Percentiles rank a stretch among this genome's conserved stretches.
phyloP scores from a whole-genome alignment of 768 basidiomycete genomes.

The Ephemerocybe angulata region DNA sequence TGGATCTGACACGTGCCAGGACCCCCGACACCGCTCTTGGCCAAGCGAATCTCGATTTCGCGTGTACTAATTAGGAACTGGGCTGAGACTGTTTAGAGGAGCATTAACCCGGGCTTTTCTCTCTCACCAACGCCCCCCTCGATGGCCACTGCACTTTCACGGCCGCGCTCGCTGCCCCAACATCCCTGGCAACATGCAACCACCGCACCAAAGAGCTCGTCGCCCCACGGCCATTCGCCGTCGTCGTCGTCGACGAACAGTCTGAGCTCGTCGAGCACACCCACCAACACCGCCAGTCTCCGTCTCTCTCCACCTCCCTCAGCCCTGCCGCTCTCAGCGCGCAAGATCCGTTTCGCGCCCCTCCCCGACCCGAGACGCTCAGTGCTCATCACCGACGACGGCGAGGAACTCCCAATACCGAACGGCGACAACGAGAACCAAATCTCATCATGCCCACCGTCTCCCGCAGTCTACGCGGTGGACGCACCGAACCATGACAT shows the following conservation, averaged over 20 bases:
- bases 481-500: conserved; percentile 9
- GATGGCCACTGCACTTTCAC: conserved; percentile 12
- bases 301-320: conserved; percentile 4
- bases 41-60: conserved; percentile 3
- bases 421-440: conserved; percentile 18
- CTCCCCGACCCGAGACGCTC: conserved; percentile 72
- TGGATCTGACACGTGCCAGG: conserved; percentile 3
- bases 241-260: conserved; percentile 12
- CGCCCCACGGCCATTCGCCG: conserved; percentile 10
- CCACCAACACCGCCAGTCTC: conserved; percentile 1
- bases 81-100: background rate
- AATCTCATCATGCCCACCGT: conserved; percentile 20
- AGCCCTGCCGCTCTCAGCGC: conserved; percentile 16
- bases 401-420: conserved; percentile 36
- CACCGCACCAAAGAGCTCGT: conserved; percentile 5
- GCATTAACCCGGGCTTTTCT: background rate
- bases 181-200: background rate
- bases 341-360: conserved; percentile 74
- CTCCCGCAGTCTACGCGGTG: conserved; percentile 8
- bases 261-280: conserved; percentile 12
- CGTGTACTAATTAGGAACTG: background rate
- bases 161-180: background rate
- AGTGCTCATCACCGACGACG: conserved; percentile 39
- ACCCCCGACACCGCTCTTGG: conserved; percentile 3
- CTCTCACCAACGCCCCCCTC: conserved; percentile 8